phyloP scores from a whole-genome alignment of 2,329 filamentous ascomycete species.

The Metarhizium sp. region DNA sequence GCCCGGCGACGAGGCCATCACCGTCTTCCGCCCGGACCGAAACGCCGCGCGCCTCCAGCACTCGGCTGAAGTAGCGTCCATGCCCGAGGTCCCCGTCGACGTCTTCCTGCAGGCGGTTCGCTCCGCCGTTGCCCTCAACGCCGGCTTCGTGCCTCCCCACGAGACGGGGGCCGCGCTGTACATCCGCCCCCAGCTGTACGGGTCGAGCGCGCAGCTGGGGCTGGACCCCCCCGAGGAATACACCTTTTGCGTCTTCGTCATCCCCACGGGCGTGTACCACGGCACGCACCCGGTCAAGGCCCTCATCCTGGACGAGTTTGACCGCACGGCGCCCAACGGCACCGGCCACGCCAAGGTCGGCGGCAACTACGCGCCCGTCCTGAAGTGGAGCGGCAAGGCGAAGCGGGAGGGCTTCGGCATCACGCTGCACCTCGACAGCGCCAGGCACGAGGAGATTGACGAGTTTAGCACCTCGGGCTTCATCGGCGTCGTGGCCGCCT shows the following conservation, averaged over 20 bases:
- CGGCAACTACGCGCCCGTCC: constrained; percentile 89
- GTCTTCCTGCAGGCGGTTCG: constrained; percentile 69
- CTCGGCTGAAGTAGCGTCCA: constrained; percentile 73
- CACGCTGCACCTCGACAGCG: constrained; percentile 85
- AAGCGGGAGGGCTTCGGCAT: constrained; percentile 78
- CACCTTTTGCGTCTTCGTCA: constrained; percentile 79
- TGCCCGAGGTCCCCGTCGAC: constrained; percentile 68
- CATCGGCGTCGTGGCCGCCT: constrained; percentile 62
- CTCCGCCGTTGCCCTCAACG: constrained; percentile 79
- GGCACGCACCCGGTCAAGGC: constrained; percentile 80
- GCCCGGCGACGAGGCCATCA: constrained; percentile 59
- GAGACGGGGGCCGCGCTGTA: constrained; percentile 88
- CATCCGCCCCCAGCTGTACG: constrained; percentile 81
- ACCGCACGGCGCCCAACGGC: constrained; percentile 84
- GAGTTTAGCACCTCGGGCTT: constrained; percentile 96
- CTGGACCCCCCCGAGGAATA: constrained; percentile 85
- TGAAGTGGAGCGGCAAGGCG: constrained; percentile 79
- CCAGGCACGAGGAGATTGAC: constrained; percentile 75
- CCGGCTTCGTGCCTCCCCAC: constrained; percentile 83
- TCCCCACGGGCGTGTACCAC: constrained; percentile 92
- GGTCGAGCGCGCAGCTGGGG: constrained; percentile 77
- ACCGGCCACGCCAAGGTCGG: constrained; percentile 90
- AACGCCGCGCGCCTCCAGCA: constrained; percentile 81
- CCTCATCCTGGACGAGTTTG: constrained; percentile 84
- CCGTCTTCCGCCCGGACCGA: constrained; percentile 77